Conservation (phyloP, 192 early-diverging fungal genomes). For the Entomortierella lignicola region DNA sequence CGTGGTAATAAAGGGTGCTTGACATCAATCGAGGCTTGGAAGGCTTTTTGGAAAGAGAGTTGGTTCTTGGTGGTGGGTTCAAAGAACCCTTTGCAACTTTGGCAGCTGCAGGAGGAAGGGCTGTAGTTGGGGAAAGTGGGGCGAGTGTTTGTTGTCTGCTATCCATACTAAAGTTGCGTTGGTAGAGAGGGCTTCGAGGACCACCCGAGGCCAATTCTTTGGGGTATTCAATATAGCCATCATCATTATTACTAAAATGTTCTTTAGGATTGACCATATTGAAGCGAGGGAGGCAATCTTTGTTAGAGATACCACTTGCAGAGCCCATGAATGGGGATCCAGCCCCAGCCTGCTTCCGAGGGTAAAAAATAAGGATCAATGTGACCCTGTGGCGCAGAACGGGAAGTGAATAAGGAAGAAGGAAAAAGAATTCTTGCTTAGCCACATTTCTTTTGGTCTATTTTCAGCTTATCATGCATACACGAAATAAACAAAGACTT, state of each 20-base stretch:
- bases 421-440: not conserved
- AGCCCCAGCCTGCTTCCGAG: constrained; percentile 29
- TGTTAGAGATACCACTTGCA: not conserved
- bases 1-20: constrained; percentile 41
- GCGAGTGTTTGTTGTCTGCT: not conserved
- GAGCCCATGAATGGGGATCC: constrained; percentile 17
- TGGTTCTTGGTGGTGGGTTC: too few species aligned
- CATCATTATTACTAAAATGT: not conserved
- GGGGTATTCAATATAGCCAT: not conserved
- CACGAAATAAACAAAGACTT: not conserved
- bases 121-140: not conserved
- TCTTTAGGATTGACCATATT: constrained; percentile 25
- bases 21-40: constrained; percentile 4
- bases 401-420: not conserved
- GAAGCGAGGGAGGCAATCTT: not conserved
- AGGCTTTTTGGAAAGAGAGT: not conserved
- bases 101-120: not conserved
- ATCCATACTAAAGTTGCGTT: constrained; percentile 10
- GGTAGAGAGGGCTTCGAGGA: not conserved
- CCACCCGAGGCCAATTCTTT: not conserved
- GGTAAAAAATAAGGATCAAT: constrained; percentile 45
- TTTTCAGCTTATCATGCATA: not conserved
- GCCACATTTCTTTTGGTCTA: constrained; percentile 11
- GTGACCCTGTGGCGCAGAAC: constrained; percentile 26
- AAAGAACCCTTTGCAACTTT: not conserved